Evolutionary conservation across 2,329 filamentous ascomycete species (phyloP).

Genomic region (Ilyonectria robusta): DNA sequence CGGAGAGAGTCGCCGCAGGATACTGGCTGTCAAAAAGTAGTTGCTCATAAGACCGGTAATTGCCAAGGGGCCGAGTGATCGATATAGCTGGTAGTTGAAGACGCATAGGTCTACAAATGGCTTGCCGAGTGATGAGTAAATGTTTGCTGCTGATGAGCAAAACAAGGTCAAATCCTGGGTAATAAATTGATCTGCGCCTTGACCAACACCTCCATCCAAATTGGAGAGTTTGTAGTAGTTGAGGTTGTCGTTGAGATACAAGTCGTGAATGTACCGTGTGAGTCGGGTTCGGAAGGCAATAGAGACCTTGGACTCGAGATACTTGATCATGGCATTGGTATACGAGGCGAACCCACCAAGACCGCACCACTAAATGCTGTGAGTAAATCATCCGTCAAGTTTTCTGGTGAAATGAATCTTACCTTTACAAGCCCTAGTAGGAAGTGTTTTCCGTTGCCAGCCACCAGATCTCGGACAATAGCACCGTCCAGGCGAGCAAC

Average conservation of each 20-base stretch:
- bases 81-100: conserved; percentile 98
- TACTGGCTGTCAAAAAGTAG: conserved; percentile 93
- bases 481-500: conserved; percentile 95
- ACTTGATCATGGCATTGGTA: conserved; percentile 99
- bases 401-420: conserved; percentile 32
- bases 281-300: conserved; percentile 97
- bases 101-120: conserved; percentile 97
- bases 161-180: conserved; percentile 97
- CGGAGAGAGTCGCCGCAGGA: conserved; percentile 89
- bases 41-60: conserved; percentile 89
- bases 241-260: conserved; percentile 94
- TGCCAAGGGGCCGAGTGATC: conserved; percentile 89
- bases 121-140: conserved; percentile 98
- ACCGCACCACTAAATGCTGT: conserved; percentile 79
- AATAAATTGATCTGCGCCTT: conserved; percentile 96
- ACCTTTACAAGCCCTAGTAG: conserved; percentile 88
- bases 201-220: conserved; percentile 91
- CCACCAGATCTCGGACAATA: conserved; percentile 96
- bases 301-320: conserved; percentile 95
- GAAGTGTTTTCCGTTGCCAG: conserved; percentile 90
- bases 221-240: conserved; percentile 98
- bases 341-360: conserved; percentile 95
- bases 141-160: conserved; percentile 89
- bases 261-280: conserved; percentile 95
- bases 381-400: not conserved